Evolutionary conservation across 2,329 filamentous ascomycete species (phyloP).

Genomic region (Pseudocercospora cruenta): DNA sequence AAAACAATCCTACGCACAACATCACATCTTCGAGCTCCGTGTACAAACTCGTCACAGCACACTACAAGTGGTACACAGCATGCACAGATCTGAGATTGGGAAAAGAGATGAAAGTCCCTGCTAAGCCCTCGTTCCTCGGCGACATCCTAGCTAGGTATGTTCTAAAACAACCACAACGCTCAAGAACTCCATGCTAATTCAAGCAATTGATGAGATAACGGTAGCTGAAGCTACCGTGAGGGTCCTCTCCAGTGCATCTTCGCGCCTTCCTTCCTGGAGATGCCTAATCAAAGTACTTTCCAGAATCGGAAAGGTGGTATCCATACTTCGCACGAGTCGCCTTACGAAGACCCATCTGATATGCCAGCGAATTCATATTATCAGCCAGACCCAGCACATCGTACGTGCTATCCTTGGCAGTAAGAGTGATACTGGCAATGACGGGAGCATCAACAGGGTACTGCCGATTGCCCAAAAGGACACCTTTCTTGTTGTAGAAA

Average conservation of each 20-base stretch:
- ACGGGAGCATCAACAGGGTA: constrained; percentile 3
- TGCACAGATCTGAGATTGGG: background rate
- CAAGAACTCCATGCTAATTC: background rate
- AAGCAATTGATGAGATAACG: background rate
- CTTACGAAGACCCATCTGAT: background rate
- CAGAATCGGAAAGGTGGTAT: background rate
- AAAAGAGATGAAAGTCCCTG: background rate
- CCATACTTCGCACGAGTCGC: background rate
- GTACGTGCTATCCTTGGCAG: constrained; percentile 9
- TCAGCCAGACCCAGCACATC: constrained; percentile 9
- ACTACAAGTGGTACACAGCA: background rate
- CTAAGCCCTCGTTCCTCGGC: constrained; percentile 8
- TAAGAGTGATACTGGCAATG: constrained; percentile 7
- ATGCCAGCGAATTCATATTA: constrained; percentile 13
- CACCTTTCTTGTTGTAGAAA: constrained; percentile 14
- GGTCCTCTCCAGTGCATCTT: background rate
- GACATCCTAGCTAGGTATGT: constrained; percentile 10
- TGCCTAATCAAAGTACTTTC: background rate
- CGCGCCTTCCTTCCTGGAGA: constrained; percentile 3
- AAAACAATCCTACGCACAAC: background rate
- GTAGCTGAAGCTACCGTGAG: background rate
- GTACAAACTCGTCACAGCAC: background rate
- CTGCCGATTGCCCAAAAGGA: background rate
- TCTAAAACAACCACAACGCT: background rate
- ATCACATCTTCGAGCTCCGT: background rate